Conservation (phyloP, 2,329 filamentous ascomycete species). For the Cytospora chrysosperma region DNA sequence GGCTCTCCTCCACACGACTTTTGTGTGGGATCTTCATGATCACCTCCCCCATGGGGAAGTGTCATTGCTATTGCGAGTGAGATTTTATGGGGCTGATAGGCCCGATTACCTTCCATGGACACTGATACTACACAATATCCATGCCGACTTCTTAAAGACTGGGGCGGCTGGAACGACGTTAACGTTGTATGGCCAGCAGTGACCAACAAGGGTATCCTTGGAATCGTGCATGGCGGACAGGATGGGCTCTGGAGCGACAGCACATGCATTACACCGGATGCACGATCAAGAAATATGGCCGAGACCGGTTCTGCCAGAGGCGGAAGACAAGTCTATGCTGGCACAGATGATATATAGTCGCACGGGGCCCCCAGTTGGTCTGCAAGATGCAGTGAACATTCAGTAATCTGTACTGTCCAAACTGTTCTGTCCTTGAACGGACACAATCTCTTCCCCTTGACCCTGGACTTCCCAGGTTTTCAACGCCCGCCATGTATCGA, state of each 20-base stretch:
- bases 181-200: not conserved
- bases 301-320: not conserved
- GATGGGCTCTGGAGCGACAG: not conserved
- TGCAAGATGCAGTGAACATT: not conserved
- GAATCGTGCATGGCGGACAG: not conserved
- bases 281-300: not conserved
- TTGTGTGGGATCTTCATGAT: constrained; percentile 3
- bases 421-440: not conserved
- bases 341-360: constrained; percentile 4
- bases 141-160: not conserved
- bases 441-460: not conserved
- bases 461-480: not conserved
- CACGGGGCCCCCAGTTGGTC: not conserved
- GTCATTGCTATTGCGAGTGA: not conserved
- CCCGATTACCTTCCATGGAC: not conserved
- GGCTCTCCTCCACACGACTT: not conserved
- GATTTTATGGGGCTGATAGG: not conserved
- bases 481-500: constrained; percentile 20
- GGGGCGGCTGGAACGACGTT: constrained; percentile 1
- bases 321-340: not conserved
- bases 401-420: no score
- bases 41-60: constrained; percentile 14
- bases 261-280: constrained; percentile 8
- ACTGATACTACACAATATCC: not conserved
- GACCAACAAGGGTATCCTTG: not conserved